Base-by-base conservation (phyloP, 805 yeast genomes). In the Saccharomycopsis fibuligera region DNA sequence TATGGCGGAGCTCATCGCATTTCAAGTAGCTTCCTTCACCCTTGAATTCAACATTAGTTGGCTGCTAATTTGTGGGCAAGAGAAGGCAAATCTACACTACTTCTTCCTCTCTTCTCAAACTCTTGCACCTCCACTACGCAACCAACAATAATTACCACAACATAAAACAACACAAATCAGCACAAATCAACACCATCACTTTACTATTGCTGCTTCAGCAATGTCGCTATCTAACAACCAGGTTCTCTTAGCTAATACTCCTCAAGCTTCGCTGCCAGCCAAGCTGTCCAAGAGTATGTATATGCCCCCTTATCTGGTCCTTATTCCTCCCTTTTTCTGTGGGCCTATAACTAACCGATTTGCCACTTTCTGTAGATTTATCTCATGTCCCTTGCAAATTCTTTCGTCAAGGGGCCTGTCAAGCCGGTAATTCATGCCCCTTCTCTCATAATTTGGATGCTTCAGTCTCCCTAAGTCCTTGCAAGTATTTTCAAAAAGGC, bases 321-420 rank as follows among this genome's bases (percentile, higher is more conserved):
- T n/a, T n/a, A n/a, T n/a, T n/a, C n/a, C 31, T 29, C 31, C 31
- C 8, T 8, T 9, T 8, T 9, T 8, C 31, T 29, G 31, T 29
- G 31, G 12, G 12, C 12, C 31, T 29, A 29, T 29, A 8, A 29
- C 8, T 8, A 9, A 29, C 31, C 12, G 12, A 29, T 12, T 29
- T 8, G 31, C 12, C 31, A 29, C 17, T 24, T 38, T 45, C 21
- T 29, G 14, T 45, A 69, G 88, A 85, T 60, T 74, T 87, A 41
- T 82, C 95, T 41, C 99, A 91, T 65, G 98, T 91, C 27, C 99
- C 99, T 2, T 91, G 99, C 66, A 91, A 91, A 68, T 91, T 91
- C 69, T 91, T 73, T 64, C 73, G 78, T 50, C 96, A 90, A 63
- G 97, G 98, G 1, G 79, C 86, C 16, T 91, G 99, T 64, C 97